Evolutionary conservation across 148 eudicot species (phyloP), one percentile per base, ranked within the genome.

Genomic region (Mesembryanthemum crystallinum): DNA sequence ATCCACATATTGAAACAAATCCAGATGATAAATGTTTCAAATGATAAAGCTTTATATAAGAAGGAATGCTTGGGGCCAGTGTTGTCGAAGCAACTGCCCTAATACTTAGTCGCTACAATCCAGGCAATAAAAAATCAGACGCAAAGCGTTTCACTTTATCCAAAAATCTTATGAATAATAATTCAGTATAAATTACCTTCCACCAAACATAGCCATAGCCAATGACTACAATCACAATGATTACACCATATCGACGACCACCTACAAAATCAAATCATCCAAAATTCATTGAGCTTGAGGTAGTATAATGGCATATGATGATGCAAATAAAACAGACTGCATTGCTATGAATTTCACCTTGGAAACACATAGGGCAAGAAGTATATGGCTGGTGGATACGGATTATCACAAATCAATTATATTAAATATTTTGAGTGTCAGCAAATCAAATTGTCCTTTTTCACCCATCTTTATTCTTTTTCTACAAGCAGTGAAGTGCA

Each of bases 201-300:
- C 99, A 95, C 99, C 99, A 92, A 77, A 86, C 80, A 75, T 89
- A 92, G 75, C 97, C 98, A 74, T 79, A 87, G 62, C 97, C 99
- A 42, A 84, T 80, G 78, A 83, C 90, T 51, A 88, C 83, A 51
- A 88, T 82, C 30, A 95, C 72, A 58, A 95, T 65, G 51, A 91
- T 71, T 9, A 87, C 68, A 57, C 94, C 91, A 80, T 87, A 90
- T 80, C 77, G 86, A 39, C 89, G 86, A 49, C 92, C 82, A 78
- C 90, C 99, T 95, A 83, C 42, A 84, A 33, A 30, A 25, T 27
- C 13, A 57, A 66, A 70, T 14, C 49, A 73, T 30, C 60, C 67
- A 45, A 55, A 49, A 73, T 35, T 12, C 65, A 57, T 39, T 67
- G 67, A 49, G 45, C 5, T 59, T n/a, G n/a, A n/a, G n/a, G 37